Evolutionary conservation across 2,329 filamentous ascomycete species (phyloP), one percentile per base, ranked within the genome.

Genomic region (Ophiostoma angusticollis): DNA sequence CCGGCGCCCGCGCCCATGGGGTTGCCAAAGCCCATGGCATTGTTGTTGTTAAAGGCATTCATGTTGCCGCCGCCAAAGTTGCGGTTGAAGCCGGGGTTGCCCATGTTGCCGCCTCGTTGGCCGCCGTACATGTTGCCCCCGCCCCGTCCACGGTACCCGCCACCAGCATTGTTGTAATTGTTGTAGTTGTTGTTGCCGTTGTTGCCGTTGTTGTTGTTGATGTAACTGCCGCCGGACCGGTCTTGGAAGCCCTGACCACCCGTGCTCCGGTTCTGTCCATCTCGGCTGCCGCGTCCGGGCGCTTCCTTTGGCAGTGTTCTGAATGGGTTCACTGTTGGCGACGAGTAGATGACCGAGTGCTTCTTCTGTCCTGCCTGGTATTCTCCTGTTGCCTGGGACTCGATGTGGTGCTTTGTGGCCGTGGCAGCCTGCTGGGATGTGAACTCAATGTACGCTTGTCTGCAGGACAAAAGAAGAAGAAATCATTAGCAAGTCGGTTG

Each of bases 271-370:
- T 75, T 75, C 43, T 74, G 66, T 31, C 67, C 63, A 31, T 78
- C 74, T 54, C 84, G 79, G 27, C 70, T 78, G 42, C 66, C 68
- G 21, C 83, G 74, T 50, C 72, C 70, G 0, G 84, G 85, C 0
- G 81, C 80, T 55, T 94, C 87, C 62, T 94, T 94, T 14, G 86
- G 87, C 5, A 93, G 64, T 0, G 86, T 95, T 48, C 82, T 80
- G 72, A 93, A 96, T 0, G 87, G 86, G 56, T 96, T 96, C 48
- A 72, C 69, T 34, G 74, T 72, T 0, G 85, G 78, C 47, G 75
- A 80, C 38, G 82, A 81, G 63, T 86, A 95, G 42, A 74, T 74
- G 33, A 84, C 75, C 1, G 68, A 72, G 47, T 82, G 72, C 54
- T 84, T 84, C 57, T 87, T 87, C 46, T 68, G 79, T 52, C 58